Base-by-base conservation (phyloP, 2,329 filamentous ascomycete species). In the Claviceps sp. region DNA sequence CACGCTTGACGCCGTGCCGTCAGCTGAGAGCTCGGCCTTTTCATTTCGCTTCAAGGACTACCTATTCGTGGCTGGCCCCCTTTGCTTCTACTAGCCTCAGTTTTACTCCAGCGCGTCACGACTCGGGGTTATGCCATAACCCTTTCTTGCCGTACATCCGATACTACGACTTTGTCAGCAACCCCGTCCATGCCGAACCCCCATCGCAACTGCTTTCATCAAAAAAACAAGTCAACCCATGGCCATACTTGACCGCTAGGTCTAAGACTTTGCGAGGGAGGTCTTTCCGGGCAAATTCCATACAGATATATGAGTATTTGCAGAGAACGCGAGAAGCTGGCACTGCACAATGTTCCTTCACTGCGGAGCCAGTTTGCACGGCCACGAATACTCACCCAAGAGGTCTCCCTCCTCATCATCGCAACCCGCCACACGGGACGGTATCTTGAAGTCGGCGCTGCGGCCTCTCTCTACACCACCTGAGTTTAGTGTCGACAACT, bases 351-450 rank as follows among this genome's bases (percentile, higher is more conserved):
- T 82, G 78, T 78, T 81, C 60, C 66, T 81, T 38, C 78, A 81
- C 59, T 71, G 76, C 17, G 78, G 76, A 46, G 78, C 78, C 48
- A 75, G 77, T 64, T 69, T 81, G 19, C 77, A 81, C 60, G 78
- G 77, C 62, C 78, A 81, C 61, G 77, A 81, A 61, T 81, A 76
- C 59, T 78, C 76, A 34, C 64, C 65, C 52, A 64, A 65, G 45
- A 60, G 65, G 51, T 53, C 64, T 24, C 58, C 65, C 4, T 42
- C 52, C n/a, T 50, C 42, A 16, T 60, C 62, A 41, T 57, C 64
- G 51, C 65, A 63, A 56, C 63, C 65, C 42, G 59, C 62, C 24
- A 62, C 59, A 56, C 68, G 67, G 42, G 62, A 67, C n/a, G 65
- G 69, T 11, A 65, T 74, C 5, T 57, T 76, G 39, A 68, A 69